Base-by-base conservation (phyloP, 345 rosid species). In the Streptanthus diversifolius region DNA sequence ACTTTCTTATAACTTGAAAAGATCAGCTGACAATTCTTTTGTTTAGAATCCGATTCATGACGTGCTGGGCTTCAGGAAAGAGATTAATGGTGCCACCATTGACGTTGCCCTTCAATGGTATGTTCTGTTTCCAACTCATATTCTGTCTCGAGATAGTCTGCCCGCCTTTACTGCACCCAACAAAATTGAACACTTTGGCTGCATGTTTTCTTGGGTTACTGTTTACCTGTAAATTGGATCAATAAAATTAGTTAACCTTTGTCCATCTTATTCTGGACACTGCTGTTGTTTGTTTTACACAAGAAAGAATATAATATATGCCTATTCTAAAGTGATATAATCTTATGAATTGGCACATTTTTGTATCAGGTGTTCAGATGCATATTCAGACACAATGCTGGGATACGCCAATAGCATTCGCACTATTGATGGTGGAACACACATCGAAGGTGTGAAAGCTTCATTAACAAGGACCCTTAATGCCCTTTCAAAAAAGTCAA, bases 341-440 rank as follows among this genome's bases (percentile, higher is more conserved):
- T 22, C 36, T 54, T 77, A 32, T 77, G 60, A 77, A 68, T 45
- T 54, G 35, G 2, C 11, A 45, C 66, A 27, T 63, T 37, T 7
- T 63, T 71, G 51, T 72, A 48, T 66, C 63, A 92, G 99, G 99
- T 95, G 96, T 74, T 85, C 90, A 44, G 98, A 95, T 88, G 98
- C 93, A 72, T 95, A 95, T 81, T 90, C 99, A 45, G 99, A 91
- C 83, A 91, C 93, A 58, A 76, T 91, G 80, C 82, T 95, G 25
- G 99, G 99, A 69, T 95, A 95, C 71, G 97, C 98, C 52, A 95
- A 95, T 82, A 92, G 99, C 83, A 88, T 92, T 68, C 92, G 96
- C 5, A 95, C 97, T 33, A 69, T 90, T 82, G 99, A 95, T 84
- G 99, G 97, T 79, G 98, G 98, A 49, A 95, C 98, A 45, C 98